Evolutionary conservation across 495 filamentous ascomycete species (phyloP), one percentile per base, ranked within the genome.

Genomic region (Hapsidospora chrysogenum): DNA sequence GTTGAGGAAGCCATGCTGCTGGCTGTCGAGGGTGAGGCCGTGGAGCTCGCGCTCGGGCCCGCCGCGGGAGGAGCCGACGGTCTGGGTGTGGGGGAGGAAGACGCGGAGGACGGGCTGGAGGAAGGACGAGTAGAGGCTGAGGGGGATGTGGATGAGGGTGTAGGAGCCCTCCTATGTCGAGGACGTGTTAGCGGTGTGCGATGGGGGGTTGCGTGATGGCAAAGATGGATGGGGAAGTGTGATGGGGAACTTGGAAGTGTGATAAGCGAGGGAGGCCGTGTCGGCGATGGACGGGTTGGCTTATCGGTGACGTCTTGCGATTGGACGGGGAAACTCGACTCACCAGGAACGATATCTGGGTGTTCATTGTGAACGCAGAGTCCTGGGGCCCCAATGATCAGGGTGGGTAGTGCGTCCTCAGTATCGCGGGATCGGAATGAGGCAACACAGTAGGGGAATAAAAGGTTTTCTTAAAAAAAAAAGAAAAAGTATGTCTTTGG

Each of bases 61-160:
- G 17, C 17, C n/a, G 29, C 45, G 38, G 32, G 47, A 42, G 31
- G 36, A 42, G 51, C 19, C 49, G 51, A 45, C 51, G 35, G 21
- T 61, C 48, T 52, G 49, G 41, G 31, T 59, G 33, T 66, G 66
- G 22, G 77, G 79, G 26, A 93, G 76, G 19, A 95, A 69, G n/a
- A 95, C 64, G 46, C 74, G 70, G 13, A 94, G 63, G 33, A 97
- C 81, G 0, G 85, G 70, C 46, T 89, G 79, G 25, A 93, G 60
- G 49, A 93, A 85, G 39, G 63, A 69, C 2, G 78, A 66, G 49
- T 95, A 95, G 22, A 87, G 64, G 19, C 75, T 60, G 31, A 94
- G 54, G 2, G 89, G 86, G 35, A 97, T 92, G 52, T 94, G 86
- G 41, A 96, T 83, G 36, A 97, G 66, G 47, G 74, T 84, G 42